Evolutionary conservation across 2,329 filamentous ascomycete genomes (phyloP).

Genomic region (Diaporthe australafricana): DNA sequence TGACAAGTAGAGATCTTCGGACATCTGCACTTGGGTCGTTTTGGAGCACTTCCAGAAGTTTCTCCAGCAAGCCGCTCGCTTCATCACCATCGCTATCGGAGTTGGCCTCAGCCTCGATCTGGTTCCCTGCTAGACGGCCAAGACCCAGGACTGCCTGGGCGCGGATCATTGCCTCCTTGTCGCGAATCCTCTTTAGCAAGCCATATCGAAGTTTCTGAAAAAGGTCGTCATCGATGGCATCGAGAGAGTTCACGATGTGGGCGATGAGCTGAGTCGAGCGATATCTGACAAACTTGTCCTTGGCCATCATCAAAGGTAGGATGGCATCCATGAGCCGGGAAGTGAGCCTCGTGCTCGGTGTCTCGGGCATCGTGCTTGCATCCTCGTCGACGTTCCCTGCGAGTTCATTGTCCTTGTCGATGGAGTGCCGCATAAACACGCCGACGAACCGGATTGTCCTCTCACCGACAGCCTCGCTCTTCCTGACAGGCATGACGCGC

Average conservation of each 20-base stretch:
- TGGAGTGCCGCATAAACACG: conserved; percentile 82
- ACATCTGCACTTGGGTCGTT: conserved; percentile 97
- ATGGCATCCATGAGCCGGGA: conserved; percentile 79
- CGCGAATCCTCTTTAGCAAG: conserved; percentile 85
- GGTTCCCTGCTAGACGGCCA: conserved; percentile 84
- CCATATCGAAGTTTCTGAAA: conserved; percentile 85
- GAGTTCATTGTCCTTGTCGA: conserved; percentile 77
- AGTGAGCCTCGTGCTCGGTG: conserved; percentile 84
- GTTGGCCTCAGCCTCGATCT: conserved; percentile 76
- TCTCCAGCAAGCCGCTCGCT: conserved; percentile 78
- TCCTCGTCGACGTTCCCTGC: conserved; percentile 74
- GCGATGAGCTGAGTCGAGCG: conserved; percentile 90
- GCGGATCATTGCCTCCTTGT: conserved; percentile 93
- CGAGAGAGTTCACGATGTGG: conserved; percentile 91
- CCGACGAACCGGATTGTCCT: conserved; percentile 87
- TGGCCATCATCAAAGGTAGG: conserved; percentile 81
- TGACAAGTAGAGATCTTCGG: conserved; percentile 85
- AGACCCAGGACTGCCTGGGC: conserved; percentile 92
- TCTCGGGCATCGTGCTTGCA: conserved; percentile 80
- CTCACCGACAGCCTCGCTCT: conserved; percentile 89
- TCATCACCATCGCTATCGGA: conserved; percentile 77
- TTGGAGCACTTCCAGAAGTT: conserved; percentile 87
- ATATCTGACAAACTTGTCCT: conserved; percentile 94
- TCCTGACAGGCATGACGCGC: conserved; percentile 87
- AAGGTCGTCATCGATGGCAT: conserved; percentile 90